phyloP scores from a whole-genome alignment of 2,329 filamentous ascomycete genomes.

The Cladophialophora exuberans region DNA sequence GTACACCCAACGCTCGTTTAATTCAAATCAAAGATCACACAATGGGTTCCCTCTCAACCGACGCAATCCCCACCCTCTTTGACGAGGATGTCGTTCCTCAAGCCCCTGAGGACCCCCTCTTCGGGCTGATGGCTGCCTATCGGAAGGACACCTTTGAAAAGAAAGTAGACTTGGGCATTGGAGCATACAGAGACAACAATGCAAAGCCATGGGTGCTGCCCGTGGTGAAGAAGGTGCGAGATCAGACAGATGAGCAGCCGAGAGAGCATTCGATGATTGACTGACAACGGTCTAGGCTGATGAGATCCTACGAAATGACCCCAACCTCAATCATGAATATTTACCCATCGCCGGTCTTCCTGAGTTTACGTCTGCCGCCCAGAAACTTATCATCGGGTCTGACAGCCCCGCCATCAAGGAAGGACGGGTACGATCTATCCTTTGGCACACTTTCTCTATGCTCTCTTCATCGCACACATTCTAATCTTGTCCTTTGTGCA shows the following conservation, averaged over 20 bases:
- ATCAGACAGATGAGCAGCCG: neutral
- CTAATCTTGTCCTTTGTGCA: conserved; percentile 7
- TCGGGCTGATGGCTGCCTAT: conserved; percentile 88
- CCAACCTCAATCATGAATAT: conserved; percentile 95
- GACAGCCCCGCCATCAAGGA: conserved; percentile 82
- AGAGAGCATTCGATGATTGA: neutral
- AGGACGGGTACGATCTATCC: conserved; percentile 63
- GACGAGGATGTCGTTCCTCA: conserved; percentile 77
- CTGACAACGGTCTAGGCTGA: conserved; percentile 68
- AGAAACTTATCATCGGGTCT: conserved; percentile 82
- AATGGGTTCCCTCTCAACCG: conserved; percentile 59
- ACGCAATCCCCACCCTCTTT: conserved; percentile 62
- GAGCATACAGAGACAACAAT: conserved; percentile 91
- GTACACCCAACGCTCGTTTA: conserved; percentile 50
- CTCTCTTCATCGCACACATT: neutral
- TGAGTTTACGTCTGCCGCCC: conserved; percentile 84
- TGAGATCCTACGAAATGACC: conserved; percentile 83
- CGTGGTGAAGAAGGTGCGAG: conserved; percentile 84
- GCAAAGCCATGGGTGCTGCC: conserved; percentile 97
- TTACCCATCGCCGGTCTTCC: conserved; percentile 89
- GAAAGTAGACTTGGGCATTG: conserved; percentile 94
- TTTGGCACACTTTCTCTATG: neutral
- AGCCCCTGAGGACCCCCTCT: conserved; percentile 92
- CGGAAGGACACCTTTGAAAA: conserved; percentile 72
- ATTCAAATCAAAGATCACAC: conserved; percentile 68